Evolutionary conservation across 345 rosid species (phyloP).

Genomic region (Combretum micranthum): DNA sequence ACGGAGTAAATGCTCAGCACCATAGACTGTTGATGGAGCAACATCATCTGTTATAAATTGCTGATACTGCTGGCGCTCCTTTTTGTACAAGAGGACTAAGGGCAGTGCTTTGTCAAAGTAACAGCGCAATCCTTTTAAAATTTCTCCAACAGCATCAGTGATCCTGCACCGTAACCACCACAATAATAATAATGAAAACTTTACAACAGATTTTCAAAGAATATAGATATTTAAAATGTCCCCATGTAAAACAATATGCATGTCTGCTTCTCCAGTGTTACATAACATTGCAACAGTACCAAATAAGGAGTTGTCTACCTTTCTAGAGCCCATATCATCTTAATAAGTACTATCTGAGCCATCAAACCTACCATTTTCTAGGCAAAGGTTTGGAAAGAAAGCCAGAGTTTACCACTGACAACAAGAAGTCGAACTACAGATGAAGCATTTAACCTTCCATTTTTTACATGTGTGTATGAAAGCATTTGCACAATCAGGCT

Average conservation of each 20-base stretch:
- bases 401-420: no score
- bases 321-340: no score
- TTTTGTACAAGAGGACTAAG: conserved; percentile 71
- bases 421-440: no score
- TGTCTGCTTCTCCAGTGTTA: conserved; percentile 3
- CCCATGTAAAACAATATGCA: conserved; percentile 11
- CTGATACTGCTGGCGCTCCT: conserved; percentile 73
- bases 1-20: conserved; percentile 79
- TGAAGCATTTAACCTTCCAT: no score
- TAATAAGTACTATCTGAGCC: no score
- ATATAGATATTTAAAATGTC: no score
- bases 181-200: conserved; percentile 1
- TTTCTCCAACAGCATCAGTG: conserved; percentile 56
- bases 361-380: no score
- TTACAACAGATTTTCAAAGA: no score
- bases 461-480: no score
- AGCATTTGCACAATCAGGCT: no score
- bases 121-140: conserved; percentile 63
- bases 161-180: conserved; percentile 32
- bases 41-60: conserved; percentile 35
- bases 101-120: conserved; percentile 89
- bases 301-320: not conserved
- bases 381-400: no score
- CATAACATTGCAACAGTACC: not conserved
- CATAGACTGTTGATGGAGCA: conserved; percentile 71